A percentile compares a stretch with the other conserved stretches of the same genome.
phyloP scores from a whole-genome alignment of 2,329 filamentous ascomycete species.

The Fusarium paranaense region DNA sequence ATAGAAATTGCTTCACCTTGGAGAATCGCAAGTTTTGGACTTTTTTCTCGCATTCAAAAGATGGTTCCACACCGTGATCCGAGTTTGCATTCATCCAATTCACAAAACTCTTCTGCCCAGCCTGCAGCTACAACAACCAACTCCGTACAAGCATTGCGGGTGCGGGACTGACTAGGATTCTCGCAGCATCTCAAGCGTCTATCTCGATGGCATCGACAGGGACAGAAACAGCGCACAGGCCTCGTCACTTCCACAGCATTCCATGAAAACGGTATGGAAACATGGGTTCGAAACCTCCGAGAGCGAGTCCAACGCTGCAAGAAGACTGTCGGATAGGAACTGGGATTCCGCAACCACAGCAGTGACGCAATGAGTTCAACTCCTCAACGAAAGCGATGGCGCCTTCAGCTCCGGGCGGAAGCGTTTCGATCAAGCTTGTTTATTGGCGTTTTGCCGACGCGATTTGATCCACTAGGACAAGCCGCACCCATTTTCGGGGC shows the following conservation, averaged over 20 bases:
- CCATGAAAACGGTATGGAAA: background rate
- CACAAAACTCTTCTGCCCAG: background rate
- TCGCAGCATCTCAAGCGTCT: slow-evolving; percentile 7
- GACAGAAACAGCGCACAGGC: slow-evolving; percentile 2
- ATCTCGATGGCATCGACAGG: slow-evolving; percentile 16
- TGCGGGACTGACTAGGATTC: slow-evolving; percentile 31
- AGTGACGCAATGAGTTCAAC: slow-evolving; percentile 23
- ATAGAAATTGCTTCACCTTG: background rate
- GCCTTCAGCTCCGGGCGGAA: slow-evolving; percentile 2
- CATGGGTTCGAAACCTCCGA: background rate
- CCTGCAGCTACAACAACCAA: background rate
- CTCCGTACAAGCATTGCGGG: slow-evolving; percentile 16
- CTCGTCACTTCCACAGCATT: background rate
- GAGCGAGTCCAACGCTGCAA: background rate
- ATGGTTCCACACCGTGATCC: background rate
- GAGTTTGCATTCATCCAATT: background rate
- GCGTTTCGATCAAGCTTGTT: background rate
- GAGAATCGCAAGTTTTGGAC: background rate
- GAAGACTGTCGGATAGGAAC: background rate
- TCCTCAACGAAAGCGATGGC: background rate
- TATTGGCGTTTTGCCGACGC: slow-evolving; percentile 13
- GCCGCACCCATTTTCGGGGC: slow-evolving; percentile 15
- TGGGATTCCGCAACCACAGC: background rate
- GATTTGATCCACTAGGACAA: slow-evolving; percentile 21
- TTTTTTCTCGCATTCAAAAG: background rate